Evolutionary conservation across 495 filamentous ascomycete species (phyloP).

Genomic region (Paragyromitra xinjiangensis): DNA sequence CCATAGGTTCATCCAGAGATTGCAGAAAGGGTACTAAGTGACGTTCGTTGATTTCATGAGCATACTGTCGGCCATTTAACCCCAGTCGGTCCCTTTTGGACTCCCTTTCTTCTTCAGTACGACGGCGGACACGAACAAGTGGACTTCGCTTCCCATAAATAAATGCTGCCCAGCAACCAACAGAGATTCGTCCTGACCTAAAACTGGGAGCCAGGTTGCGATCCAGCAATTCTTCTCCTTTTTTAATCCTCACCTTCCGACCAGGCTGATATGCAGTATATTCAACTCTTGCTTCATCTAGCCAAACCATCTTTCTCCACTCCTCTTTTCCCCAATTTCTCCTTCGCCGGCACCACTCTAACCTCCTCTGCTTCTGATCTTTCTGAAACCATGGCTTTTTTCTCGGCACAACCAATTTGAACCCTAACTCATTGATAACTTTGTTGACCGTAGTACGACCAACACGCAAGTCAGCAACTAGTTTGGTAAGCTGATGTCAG

Average conservation of each 20-base stretch:
- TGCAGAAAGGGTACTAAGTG: slow-evolving; percentile 4
- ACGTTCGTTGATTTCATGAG: slow-evolving; percentile 6
- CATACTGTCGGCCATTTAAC: slow-evolving; percentile 25
- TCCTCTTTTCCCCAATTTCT: slow-evolving; percentile 7
- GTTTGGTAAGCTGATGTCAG: background rate
- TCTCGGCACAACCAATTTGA: background rate
- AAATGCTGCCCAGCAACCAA: slow-evolving; percentile 8
- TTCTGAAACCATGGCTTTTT: background rate
- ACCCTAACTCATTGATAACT: background rate
- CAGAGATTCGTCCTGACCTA: slow-evolving; percentile 2
- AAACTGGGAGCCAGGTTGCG: slow-evolving; percentile 13
- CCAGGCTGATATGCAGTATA: slow-evolving; percentile 14
- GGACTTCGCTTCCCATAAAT: background rate
- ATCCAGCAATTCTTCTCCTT: slow-evolving; percentile 3
- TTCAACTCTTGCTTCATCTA: slow-evolving; percentile 11
- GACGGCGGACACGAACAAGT: background rate
- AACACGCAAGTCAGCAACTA: background rate
- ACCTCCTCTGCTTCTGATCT: background rate
- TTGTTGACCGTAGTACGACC: background rate
- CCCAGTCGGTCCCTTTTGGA: slow-evolving; percentile 1
- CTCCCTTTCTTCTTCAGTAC: background rate
- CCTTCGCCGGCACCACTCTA: background rate
- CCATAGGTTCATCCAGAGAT: background rate
- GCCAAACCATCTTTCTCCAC: slow-evolving; percentile 27
- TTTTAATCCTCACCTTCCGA: background rate